phyloP scores from a whole-genome alignment of 768 basidiomycete genomes.

The Panellus pusillus region DNA sequence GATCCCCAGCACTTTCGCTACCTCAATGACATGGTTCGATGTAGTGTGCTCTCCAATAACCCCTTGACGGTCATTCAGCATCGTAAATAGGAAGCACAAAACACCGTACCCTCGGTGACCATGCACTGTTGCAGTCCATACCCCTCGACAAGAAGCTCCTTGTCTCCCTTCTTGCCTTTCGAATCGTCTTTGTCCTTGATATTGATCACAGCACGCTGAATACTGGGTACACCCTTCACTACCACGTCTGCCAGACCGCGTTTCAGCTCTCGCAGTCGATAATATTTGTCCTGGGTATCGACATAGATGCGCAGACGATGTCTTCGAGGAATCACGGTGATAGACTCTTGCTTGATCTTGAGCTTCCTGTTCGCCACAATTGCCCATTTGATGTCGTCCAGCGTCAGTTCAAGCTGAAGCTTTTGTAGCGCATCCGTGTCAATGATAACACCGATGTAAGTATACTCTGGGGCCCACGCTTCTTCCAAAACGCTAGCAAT shows the following conservation, averaged over 20 bases:
- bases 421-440: conserved; percentile 87
- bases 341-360: conserved; percentile 89
- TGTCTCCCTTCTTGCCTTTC: conserved; percentile 81
- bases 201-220: conserved; percentile 93
- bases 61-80: conserved; percentile 46
- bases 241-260: conserved; percentile 82
- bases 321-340: conserved; percentile 72
- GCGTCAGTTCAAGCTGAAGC: conserved; percentile 90
- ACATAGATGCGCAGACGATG: conserved; percentile 79
- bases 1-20: conserved; percentile 93
- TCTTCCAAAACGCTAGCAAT: conserved; percentile 92
- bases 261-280: conserved; percentile 83
- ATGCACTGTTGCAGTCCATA: conserved; percentile 97
- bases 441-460: conserved; percentile 90
- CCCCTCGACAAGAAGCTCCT: conserved; percentile 94
- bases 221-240: conserved; percentile 88
- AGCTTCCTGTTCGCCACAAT: conserved; percentile 85
- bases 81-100: not conserved
- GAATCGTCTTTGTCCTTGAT: conserved; percentile 86
- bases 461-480: conserved; percentile 91
- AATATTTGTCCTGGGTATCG: conserved; percentile 77
- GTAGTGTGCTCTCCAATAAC: conserved; percentile 90
- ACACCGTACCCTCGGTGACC: conserved; percentile 81
- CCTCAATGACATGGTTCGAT: conserved; percentile 97
- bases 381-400: conserved; percentile 92